Evolutionary conservation across 371 early-diverging fungal genomes (phyloP).

Genomic region (Batrachochytrium dendrobatidis): DNA sequence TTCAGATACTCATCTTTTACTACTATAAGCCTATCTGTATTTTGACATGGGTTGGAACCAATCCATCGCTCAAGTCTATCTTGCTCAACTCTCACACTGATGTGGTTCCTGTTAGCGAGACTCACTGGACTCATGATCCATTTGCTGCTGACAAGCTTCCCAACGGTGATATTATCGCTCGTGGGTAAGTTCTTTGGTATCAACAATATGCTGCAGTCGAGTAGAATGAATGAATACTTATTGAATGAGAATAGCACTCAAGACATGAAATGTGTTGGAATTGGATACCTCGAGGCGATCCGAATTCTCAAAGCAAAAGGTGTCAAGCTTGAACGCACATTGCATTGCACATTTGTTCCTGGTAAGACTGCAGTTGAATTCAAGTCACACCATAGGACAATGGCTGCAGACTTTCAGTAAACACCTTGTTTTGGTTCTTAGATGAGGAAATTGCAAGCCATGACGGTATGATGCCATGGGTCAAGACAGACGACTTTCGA

Average conservation of each 20-base stretch:
- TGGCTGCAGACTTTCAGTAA: not conserved
- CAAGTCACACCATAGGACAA: not conserved
- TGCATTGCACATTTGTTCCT: slow-evolving; percentile 66
- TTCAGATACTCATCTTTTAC: not conserved
- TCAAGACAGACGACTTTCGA: slow-evolving; percentile 52
- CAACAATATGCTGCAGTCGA: not conserved
- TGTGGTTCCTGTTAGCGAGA: slow-evolving; percentile 73
- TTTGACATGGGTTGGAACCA: slow-evolving; percentile 53
- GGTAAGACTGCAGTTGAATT: slow-evolving; percentile 24
- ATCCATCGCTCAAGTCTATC: slow-evolving; percentile 48
- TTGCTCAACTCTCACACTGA: slow-evolving; percentile 77
- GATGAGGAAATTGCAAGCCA: slow-evolving; percentile 78
- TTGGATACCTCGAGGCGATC: slow-evolving; percentile 67
- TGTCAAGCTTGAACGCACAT: slow-evolving; percentile 48
- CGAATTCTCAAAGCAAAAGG: slow-evolving; percentile 47
- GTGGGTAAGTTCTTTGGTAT: slow-evolving; percentile 40
- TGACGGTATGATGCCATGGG: slow-evolving; percentile 63
- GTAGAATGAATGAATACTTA: not conserved
- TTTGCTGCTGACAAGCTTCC: slow-evolving; percentile 61
- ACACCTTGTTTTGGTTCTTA: slow-evolving; percentile 7
- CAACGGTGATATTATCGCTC: slow-evolving; percentile 62
- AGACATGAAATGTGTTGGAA: slow-evolving; percentile 84
- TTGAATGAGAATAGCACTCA: slow-evolving; percentile 34
- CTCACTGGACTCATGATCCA: slow-evolving; percentile 62
- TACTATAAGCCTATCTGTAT: slow-evolving; percentile 59